Conservation (phyloP, 129 eudicot species). For the Lonicera japonica region DNA sequence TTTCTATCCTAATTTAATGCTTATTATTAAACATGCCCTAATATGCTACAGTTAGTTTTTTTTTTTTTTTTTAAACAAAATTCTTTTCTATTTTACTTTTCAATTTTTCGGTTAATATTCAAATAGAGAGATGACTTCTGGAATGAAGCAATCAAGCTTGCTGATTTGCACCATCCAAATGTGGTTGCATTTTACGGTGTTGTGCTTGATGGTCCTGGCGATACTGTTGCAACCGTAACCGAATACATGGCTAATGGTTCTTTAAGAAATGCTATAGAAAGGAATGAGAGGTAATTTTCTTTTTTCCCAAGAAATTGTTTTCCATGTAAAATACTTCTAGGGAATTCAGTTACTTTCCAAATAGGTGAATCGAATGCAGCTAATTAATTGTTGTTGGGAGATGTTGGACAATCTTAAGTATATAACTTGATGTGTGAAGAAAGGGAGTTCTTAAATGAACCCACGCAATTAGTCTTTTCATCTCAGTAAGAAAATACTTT, state of each 20-base stretch:
- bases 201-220: constrained; percentile 66
- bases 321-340: too few relatives aligned
- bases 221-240: constrained; percentile 63
- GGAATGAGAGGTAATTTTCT: constrained; percentile 37
- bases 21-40: too few relatives aligned
- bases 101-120: not conserved
- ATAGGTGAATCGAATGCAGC: not conserved
- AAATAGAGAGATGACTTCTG: constrained; percentile 37
- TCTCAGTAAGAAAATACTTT: too few relatives aligned
- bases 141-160: constrained; percentile 53
- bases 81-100: not conserved
- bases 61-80: too few relatives aligned
- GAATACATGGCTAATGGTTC: constrained; percentile 74
- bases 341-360: not conserved
- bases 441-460: too few relatives aligned
- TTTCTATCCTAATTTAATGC: too few relatives aligned
- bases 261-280: constrained; percentile 48
- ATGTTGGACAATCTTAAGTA: too few relatives aligned
- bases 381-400: not conserved
- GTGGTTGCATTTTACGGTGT: constrained; percentile 73
- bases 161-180: constrained; percentile 67
- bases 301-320: not conserved
- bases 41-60: too few relatives aligned
- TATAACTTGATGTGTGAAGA: too few relatives aligned
- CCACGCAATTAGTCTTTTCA: too few relatives aligned